Evolutionary conservation across 169 alveolate genomes (phyloP), one percentile per base, ranked within the genome.

Genomic region (Plasmodium cynomolgi): DNA sequence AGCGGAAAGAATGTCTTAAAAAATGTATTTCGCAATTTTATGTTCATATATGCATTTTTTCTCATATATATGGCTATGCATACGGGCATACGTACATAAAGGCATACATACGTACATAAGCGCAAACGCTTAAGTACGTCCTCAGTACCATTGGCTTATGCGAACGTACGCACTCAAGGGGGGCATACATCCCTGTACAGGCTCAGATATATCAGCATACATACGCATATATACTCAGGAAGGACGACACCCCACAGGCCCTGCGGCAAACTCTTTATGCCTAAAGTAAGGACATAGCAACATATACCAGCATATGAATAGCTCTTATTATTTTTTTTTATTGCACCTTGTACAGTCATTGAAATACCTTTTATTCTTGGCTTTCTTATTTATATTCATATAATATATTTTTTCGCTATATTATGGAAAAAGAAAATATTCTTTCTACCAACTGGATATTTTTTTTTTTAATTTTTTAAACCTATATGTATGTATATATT

Each of bases 401-500:
- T 75, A 29, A 26, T 84, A 31, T 41, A 58, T 29, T 84, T 84
- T 62, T 44, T 33, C 26, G 73, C 39, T 33, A 81, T 17, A 74
- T 17, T 9, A 29, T 84, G 26, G 26, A 31, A 31, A 5, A 62
- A 54, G 74, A 54, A 84, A 84, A 80, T 56, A 58, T 80, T 84
- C 80, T 1, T 31, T 84, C 58, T 84, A 84, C 74, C n/a, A 84
- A 56, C 39, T 58, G 72, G 23, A 84, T 84, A 73, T 50, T 75
- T 33, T 84, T 75, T 75, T 47, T 47, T 29, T 11, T 3, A 29
- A 75, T 17, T 7, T 31, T 26, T 41, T 41, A 41, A 54, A 80
- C 29, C 71, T 13, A 41, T 20, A 26, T 75, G 26, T 20, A 26
- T 75, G 26, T 41, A 26, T 84, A 3, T 84, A 56, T 58, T 37